phyloP scores from a whole-genome alignment of 2,329 filamentous ascomycete genomes.

The Xylariaceae sp. region DNA sequence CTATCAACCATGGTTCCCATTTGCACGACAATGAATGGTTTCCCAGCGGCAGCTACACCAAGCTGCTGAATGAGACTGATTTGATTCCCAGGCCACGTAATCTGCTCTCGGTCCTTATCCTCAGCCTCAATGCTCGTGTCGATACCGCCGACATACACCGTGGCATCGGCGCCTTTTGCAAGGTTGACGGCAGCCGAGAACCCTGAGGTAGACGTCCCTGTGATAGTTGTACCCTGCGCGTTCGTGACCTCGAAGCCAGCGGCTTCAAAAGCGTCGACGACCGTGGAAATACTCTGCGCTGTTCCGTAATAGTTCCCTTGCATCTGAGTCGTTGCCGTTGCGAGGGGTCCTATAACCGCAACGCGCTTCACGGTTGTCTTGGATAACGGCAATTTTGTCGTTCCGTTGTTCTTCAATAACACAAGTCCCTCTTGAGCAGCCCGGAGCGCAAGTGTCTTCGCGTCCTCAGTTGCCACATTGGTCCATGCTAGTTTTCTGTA shows the following conservation, averaged over 20 bases:
- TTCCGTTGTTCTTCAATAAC: slow-evolving; percentile 54
- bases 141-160: slow-evolving; percentile 55
- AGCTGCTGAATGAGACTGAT: slow-evolving; percentile 49
- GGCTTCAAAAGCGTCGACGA: slow-evolving; percentile 22
- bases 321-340: slow-evolving; percentile 55
- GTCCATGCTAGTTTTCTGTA: slow-evolving; percentile 53
- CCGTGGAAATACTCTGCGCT: slow-evolving; percentile 27
- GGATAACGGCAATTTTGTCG: slow-evolving; percentile 33
- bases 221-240: slow-evolving; percentile 22
- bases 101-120: slow-evolving; percentile 46
- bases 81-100: slow-evolving; percentile 52
- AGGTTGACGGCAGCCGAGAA: slow-evolving; percentile 33
- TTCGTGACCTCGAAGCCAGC: slow-evolving; percentile 25
- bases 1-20: slow-evolving; percentile 51
- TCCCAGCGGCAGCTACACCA: slow-evolving; percentile 35
- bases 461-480: slow-evolving; percentile 54
- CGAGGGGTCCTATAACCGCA: slow-evolving; percentile 58
- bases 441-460: slow-evolving; percentile 54
- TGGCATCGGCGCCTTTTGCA: slow-evolving; percentile 46
- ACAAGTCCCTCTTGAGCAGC: slow-evolving; percentile 49
- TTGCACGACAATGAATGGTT: slow-evolving; percentile 50
- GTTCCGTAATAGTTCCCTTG: slow-evolving; percentile 50
- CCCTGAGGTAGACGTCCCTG: slow-evolving; percentile 32
- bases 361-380: slow-evolving; percentile 40
- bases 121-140: slow-evolving; percentile 53